Evolutionary conservation across 805 yeast genomes (phyloP), one percentile per base, ranked within the genome.

Genomic region (Yamadazyma phyllophila): DNA sequence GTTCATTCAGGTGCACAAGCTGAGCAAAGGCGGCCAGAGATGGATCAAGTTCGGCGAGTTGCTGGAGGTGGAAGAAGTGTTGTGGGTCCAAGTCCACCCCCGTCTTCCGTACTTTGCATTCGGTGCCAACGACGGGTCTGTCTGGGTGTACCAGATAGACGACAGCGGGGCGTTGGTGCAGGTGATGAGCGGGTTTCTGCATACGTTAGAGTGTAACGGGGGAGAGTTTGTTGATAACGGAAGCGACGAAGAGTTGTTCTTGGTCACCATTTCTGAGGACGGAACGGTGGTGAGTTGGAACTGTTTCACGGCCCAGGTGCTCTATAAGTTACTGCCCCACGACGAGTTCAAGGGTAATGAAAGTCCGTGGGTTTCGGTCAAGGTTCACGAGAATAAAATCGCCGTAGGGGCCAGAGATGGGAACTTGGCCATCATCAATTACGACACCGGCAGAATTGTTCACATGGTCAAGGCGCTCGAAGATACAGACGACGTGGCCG

Each of bases 321-420:
- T 78, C 51, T 92, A 81, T 72, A 85, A 83, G 57, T 69, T 88
- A 48, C 76, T 78, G 45, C 78, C 81, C 17, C 62, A 65, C 49
- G 73, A 74, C 17, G 86, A 83, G 47, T 80, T 89, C 61, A 85
- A 81, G 58, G 95, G 94, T 26, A 75, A 78, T 43, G 72, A 75
- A 49, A 86, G 94, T 43, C 95, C 97, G 15, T 94, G 98, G 97
- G 92, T 92, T 39, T 78, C 92, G 4, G 58, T 88, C 24, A 67
- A 81, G 33, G 78, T 78, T 7, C 71, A 78, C 47, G 62, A 69
- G 24, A 74, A 71, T 55, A 68, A 85, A 36, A 17, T 43, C 4
- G 96, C 96, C 4, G 77, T 82, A 30, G 98, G 97, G 27, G 83
- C 92, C 3, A 79, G 92, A 58, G 96, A 92, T 57, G 97, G 98